Evolutionary conservation across 345 rosid species (phyloP).

Genomic region (Syzygium oleosum): DNA sequence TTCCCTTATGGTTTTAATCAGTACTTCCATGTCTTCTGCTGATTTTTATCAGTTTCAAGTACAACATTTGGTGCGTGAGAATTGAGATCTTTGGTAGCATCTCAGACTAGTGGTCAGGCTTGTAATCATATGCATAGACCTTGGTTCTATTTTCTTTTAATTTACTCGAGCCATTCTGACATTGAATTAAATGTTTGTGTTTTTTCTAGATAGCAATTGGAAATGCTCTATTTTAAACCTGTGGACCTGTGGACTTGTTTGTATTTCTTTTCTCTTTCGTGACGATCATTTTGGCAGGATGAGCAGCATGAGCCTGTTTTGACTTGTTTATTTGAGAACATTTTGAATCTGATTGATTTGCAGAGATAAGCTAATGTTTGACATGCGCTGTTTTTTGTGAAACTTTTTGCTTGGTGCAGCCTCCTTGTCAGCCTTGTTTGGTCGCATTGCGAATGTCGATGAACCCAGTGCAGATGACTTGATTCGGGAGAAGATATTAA

Average conservation of each 20-base stretch:
- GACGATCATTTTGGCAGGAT: neutral
- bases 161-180: neutral
- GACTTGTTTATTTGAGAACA: neutral
- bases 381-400: neutral
- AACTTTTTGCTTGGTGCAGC: slow-evolving; percentile 38
- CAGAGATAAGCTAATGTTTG: neutral
- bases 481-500: slow-evolving; percentile 77
- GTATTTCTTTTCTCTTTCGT: neutral
- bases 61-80: neutral
- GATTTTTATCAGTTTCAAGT: neutral
- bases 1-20: neutral
- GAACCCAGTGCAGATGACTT: slow-evolving; percentile 67
- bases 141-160: neutral
- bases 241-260: neutral
- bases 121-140: neutral
- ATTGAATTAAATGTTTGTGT: neutral
- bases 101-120: neutral
- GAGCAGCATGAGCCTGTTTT: neutral
- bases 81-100: neutral
- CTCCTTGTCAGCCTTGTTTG: slow-evolving; percentile 78
- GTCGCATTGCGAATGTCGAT: slow-evolving; percentile 64
- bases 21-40: neutral
- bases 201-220: neutral
- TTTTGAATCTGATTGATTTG: neutral
- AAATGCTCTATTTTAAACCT: neutral